Evolutionary conservation across 257 asterid genomes (phyloP).

Genomic region (Forsythia suspensa): DNA sequence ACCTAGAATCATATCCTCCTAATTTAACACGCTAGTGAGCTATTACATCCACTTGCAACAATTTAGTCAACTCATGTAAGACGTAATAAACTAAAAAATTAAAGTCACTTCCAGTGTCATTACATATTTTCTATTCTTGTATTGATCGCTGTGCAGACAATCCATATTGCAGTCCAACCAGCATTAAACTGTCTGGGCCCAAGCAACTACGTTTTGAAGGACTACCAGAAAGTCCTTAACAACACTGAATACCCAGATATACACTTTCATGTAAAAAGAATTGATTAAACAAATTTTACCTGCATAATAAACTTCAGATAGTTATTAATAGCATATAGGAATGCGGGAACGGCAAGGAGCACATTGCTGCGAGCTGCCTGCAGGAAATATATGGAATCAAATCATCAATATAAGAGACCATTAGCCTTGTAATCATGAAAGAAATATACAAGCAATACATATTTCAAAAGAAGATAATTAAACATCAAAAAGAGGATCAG

Average conservation of each 20-base stretch:
- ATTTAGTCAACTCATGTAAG: background rate
- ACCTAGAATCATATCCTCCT: background rate
- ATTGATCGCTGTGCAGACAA: background rate
- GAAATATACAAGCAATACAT: slow-evolving; percentile 11
- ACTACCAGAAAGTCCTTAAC: background rate
- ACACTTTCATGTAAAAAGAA: slow-evolving; percentile 11
- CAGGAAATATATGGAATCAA: slow-evolving; percentile 25
- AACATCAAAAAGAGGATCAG: background rate
- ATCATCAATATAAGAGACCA: slow-evolving; percentile 19
- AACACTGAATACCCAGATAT: background rate
- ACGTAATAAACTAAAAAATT: background rate
- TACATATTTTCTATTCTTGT: background rate
- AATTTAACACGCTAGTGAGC: background rate
- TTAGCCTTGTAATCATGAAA: slow-evolving; percentile 12
- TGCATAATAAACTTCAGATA: slow-evolving; percentile 92
- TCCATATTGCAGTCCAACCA: background rate
- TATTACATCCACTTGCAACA: background rate
- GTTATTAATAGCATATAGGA: slow-evolving; percentile 91
- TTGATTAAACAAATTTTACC: slow-evolving; percentile 39
- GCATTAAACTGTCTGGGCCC: background rate
- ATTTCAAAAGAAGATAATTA: background rate
- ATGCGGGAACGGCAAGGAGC: slow-evolving; percentile 94
- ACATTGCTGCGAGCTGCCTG: slow-evolving; percentile 91
- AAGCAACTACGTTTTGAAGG: background rate
- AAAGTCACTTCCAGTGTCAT: background rate